Evolutionary conservation across 2,329 filamentous ascomycete genomes (phyloP), one percentile per base, ranked within the genome.

Genomic region (Sporothrix pseudoabietina): DNA sequence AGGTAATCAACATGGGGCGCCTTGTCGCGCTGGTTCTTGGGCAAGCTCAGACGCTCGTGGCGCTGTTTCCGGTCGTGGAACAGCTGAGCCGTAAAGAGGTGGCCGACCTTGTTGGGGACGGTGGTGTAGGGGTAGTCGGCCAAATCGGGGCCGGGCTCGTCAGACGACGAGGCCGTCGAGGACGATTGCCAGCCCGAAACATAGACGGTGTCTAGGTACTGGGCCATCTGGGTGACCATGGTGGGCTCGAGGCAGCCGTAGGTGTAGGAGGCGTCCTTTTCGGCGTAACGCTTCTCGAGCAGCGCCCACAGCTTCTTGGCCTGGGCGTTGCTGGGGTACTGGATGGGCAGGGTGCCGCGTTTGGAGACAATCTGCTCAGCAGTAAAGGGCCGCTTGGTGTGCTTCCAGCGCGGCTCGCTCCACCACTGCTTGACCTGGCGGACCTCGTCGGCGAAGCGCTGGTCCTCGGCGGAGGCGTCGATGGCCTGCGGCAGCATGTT

Each of bases 31-130:
- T 94, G 87, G 32, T 87, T 85, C 80, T 92, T 92, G 39, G 94
- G 89, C 8, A 87, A 90, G 76, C 89, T 92, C 71, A 98, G 85
- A 74, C 96, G 94, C 83, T 98, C 96, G 83, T 98, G 94, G 77
- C 96, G 92, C 85, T 99, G 96, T 85, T 99, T 99, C 80, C 96
- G 93, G 87, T 99, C 96, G 85, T 99, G 96, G 91, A 99, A 99
- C 73, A 98, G 90, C 84, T 99, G 96, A 16, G 96, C 95, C 90
- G 97, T 94, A 89, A 97, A 99, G 71, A 99, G 89, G 81, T 99
- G 96, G 80, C 93, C 90, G 77, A 99, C 96, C 84, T 99, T 99
- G 87, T 98, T 97, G 71, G 96, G 96, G 30, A 99, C 96, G 59
- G 96, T 99, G 77, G 96, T 97, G 83, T 94, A 94, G 75, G 96